Evolutionary conservation across 208 protist species (phyloP).

Genomic region (Leishmania tropica): DNA sequence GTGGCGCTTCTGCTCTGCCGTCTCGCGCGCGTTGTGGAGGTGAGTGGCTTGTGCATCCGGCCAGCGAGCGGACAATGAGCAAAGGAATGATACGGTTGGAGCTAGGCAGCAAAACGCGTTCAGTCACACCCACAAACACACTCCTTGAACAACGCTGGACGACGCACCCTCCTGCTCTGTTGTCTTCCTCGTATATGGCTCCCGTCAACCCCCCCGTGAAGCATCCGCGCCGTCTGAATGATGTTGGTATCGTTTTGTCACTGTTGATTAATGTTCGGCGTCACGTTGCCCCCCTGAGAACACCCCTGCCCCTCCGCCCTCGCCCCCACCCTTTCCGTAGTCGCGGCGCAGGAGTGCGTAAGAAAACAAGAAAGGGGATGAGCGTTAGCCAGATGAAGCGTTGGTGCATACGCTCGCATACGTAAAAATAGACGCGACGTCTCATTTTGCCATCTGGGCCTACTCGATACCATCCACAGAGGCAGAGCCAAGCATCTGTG

Average conservation of each 20-base stretch:
- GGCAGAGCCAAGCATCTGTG: constrained; percentile 58
- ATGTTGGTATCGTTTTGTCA: neutral
- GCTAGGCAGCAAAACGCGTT: neutral
- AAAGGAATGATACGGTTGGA: neutral
- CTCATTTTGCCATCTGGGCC: constrained; percentile 3
- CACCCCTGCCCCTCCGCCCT: neutral
- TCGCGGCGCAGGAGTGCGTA: neutral
- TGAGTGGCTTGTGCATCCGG: neutral
- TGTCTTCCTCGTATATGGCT: neutral
- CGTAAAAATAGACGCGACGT: neutral
- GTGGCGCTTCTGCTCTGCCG: neutral
- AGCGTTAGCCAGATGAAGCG: neutral
- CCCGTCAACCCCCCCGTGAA: neutral
- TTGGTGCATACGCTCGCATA: neutral
- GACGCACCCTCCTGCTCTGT: neutral
- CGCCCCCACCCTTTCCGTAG: neutral
- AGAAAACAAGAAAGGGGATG: neutral
- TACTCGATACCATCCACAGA: constrained; percentile 74
- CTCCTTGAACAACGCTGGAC: neutral
- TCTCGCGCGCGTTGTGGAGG: neutral
- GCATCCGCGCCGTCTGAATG: neutral
- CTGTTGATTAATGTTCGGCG: neutral
- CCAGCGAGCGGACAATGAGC: neutral
- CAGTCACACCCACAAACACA: neutral
- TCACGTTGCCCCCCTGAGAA: neutral